phyloP scores from a whole-genome alignment of 129 eudicot genomes.

The Sambucus nigra region DNA sequence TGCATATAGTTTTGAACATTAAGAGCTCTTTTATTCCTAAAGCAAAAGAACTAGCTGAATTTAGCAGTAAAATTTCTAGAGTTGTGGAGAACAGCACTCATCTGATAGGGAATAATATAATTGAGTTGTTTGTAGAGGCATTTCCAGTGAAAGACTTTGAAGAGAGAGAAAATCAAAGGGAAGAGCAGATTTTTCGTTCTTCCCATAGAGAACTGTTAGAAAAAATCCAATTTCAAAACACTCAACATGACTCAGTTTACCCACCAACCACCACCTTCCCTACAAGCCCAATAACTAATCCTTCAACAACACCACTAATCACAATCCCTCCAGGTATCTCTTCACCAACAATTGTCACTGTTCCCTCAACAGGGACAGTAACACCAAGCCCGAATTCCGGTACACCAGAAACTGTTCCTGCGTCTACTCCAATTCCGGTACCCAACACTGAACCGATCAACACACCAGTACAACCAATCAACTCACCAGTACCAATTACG shows the following conservation, averaged over 20 bases:
- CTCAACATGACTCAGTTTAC: constrained; percentile 39
- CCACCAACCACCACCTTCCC: constrained; percentile 52
- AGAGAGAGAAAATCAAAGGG: constrained; percentile 12
- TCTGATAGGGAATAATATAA: background rate
- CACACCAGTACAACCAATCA: constrained; percentile 16
- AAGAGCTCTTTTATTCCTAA: constrained; percentile 15
- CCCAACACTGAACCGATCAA: constrained; percentile 39
- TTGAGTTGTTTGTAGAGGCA: constrained; percentile 11
- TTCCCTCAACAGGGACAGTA: constrained; percentile 34
- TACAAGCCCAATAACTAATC: constrained; percentile 19
- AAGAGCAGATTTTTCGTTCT: constrained; percentile 20
- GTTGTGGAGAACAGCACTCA: background rate
- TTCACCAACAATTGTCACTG: constrained; percentile 46
- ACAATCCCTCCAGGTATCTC: constrained; percentile 25
- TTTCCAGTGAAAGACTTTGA: constrained; percentile 11
- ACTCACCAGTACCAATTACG: constrained; percentile 22
- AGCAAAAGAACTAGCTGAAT: constrained; percentile 11
- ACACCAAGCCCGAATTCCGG: constrained; percentile 9
- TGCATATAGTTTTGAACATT: constrained; percentile 18
- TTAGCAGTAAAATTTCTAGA: background rate
- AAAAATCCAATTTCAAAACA: constrained; percentile 18
- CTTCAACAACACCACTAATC: constrained; percentile 35
- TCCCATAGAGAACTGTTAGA: constrained; percentile 29
- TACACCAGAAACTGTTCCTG: constrained; percentile 19
- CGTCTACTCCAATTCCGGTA: constrained; percentile 15